Evolutionary conservation across 2,329 filamentous ascomycete species (phyloP), one percentile per base, ranked within the genome.

Genomic region (Apiospora saccharicola): DNA sequence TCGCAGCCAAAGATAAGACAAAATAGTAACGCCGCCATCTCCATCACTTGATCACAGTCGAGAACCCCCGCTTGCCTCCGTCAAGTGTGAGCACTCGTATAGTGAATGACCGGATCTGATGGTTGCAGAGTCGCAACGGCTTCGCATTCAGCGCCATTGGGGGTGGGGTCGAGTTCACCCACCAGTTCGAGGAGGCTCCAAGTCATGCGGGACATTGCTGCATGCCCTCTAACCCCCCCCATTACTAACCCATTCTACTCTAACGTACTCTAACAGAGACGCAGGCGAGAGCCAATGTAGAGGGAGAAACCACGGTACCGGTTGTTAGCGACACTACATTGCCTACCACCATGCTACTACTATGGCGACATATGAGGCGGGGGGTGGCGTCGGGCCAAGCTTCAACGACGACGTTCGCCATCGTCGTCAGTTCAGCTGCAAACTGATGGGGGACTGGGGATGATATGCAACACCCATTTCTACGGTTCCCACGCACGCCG

Each of bases 141-240:
- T 26, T 49, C 46, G 22, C 46, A 49, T 19, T 22, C 46, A 49
- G 46, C 19, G 46, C 46, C 46, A 49, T 49, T 49, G 46, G 46
- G 46, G 22, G 46, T 49, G 46, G 46, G 46, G 46, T 49, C 7
- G 46, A 8, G 26, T 49, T 49, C 46, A 49, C 53, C 53, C 53
- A 61, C 53, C 53, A 61, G 53, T 61, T 61, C 53, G 57, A 64
- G 34, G 57, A 64, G 57, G 57, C 57, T 64, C 57, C 8, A 64
- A 64, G 57, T 64, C 57, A 64, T 64, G 57, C 57, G 34, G 57
- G 57, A 64, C 57, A 24, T 5, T 6, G 4, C n/a, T 37, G 57
- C 8, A 61, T 61, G n/a, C 14, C 34, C 57, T 64, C 30, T 24
- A 24, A 24, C n/a, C 2, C 26, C 26, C 26, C n/a, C n/a, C n/a